Evolutionary conservation across 2,329 filamentous ascomycete genomes (phyloP).

Genomic region (Microcyclospora pomicola): DNA sequence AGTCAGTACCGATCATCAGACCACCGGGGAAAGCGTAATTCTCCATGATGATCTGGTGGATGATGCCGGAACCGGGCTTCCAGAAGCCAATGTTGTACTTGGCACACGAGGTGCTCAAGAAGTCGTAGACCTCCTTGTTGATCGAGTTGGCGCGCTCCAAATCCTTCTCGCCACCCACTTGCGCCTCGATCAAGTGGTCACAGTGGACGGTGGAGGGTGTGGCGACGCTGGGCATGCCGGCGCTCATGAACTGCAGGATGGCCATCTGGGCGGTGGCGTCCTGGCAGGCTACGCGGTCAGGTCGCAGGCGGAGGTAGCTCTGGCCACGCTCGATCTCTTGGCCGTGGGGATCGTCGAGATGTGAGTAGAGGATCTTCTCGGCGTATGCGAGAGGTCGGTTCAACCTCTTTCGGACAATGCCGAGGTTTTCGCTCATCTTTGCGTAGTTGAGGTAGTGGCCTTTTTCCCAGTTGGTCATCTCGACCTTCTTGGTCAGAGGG

Average conservation of each 20-base stretch:
- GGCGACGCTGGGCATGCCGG: conserved; percentile 87
- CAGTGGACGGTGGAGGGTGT: conserved; percentile 96
- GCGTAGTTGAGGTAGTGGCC: conserved; percentile 96
- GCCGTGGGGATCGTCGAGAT: conserved; percentile 89
- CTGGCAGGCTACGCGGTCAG: conserved; percentile 96
- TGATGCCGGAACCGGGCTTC: conserved; percentile 96
- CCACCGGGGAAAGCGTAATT: conserved; percentile 99
- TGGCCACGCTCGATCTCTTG: conserved; percentile 93
- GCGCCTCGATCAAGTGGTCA: conserved; percentile 97
- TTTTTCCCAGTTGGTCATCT: conserved; percentile 94
- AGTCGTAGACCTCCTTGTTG: conserved; percentile 99
- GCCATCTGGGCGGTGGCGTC: conserved; percentile 99
- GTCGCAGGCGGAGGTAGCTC: conserved; percentile 92
- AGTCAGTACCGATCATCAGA: conserved; percentile 94
- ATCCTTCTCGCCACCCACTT: conserved; percentile 88
- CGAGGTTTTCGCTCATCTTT: conserved; percentile 97
- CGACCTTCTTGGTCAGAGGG: conserved; percentile 86
- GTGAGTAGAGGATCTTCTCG: conserved; percentile 98
- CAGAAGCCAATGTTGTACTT: conserved; percentile 99
- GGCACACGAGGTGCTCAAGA: conserved; percentile 81
- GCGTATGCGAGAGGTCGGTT: conserved; percentile 89
- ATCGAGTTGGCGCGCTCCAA: conserved; percentile 76
- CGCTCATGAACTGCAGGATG: conserved; percentile 98
- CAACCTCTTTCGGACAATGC: conserved; percentile 74
- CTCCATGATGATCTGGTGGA: conserved; percentile 96